Percentiles rank a stretch among this genome's conserved stretches.
phyloP scores from a whole-genome alignment of 2,329 filamentous ascomycete species.

The Aspergillus uvarum region DNA sequence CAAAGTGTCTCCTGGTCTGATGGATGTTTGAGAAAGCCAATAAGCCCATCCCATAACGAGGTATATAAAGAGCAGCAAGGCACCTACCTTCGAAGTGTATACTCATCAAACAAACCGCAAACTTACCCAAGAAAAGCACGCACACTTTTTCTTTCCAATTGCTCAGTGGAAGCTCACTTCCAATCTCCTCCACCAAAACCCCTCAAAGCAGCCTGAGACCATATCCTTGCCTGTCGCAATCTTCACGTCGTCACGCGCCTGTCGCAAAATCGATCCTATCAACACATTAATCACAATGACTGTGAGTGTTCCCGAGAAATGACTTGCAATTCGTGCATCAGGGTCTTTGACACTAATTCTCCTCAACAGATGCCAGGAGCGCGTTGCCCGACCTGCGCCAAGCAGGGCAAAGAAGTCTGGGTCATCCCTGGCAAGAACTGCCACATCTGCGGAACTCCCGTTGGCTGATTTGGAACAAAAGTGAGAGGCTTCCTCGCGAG shows the following conservation, averaged over 20 bases:
- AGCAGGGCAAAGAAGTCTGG: conserved; percentile 41
- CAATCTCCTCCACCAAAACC: neutral
- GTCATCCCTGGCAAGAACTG: conserved; percentile 50
- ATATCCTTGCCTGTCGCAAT: neutral
- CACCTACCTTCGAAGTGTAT: neutral
- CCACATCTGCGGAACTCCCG: conserved; percentile 43
- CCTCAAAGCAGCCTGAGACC: neutral
- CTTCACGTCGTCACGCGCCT: conserved; percentile 1
- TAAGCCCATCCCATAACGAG: conserved; percentile 4
- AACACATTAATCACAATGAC: conserved; percentile 9
- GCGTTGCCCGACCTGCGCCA: conserved; percentile 41
- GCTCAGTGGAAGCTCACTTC: neutral
- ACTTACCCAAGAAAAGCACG: neutral
- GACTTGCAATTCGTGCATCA: neutral
- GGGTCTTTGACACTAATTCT: neutral
- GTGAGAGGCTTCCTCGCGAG: neutral
- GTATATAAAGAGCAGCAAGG: conserved; percentile 19
- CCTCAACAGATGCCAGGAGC: conserved; percentile 45
- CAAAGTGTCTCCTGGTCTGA: conserved; percentile 6
- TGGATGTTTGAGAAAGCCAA: neutral
- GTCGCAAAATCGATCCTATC: conserved; percentile 1
- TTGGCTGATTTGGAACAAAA: conserved; percentile 19
- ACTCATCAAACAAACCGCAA: neutral
- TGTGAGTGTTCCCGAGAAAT: conserved; percentile 9
- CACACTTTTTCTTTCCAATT: neutral